Conservation (phyloP, 2,329 filamentous ascomycete genomes). For the Zasmidium citrigriseum region DNA sequence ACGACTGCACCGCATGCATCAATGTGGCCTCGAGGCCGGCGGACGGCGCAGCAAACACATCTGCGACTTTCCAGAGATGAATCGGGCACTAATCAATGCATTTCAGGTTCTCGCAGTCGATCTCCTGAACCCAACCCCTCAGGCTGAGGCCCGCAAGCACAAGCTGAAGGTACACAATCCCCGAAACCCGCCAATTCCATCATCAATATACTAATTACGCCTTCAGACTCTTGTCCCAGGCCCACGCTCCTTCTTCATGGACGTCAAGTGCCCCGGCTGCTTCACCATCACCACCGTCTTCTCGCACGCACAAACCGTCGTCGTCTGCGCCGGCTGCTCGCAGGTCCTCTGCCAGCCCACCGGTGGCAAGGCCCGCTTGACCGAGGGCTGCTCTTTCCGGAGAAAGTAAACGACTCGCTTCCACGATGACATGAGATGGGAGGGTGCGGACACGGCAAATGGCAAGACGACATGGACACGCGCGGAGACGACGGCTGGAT, state of each 20-base stretch:
- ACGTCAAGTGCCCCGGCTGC: conserved; percentile 99
- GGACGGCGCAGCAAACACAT: conserved; percentile 3
- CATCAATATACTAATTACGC: conserved; percentile 5
- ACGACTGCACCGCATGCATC: conserved; percentile 22
- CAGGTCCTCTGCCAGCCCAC: conserved; percentile 99
- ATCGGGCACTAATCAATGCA: conserved; percentile 25
- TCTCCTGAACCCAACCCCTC: conserved; percentile 97
- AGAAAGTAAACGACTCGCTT: conserved; percentile 78
- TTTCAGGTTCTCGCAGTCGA: conserved; percentile 98
- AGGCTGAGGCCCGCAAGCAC: conserved; percentile 99
- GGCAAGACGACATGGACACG: not conserved
- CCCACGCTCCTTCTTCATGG: conserved; percentile 99
- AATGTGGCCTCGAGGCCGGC: conserved; percentile 5
- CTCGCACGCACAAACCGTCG: conserved; percentile 99
- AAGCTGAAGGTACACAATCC: conserved; percentile 87
- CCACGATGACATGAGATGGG: conserved; percentile 30
- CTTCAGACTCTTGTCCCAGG: conserved; percentile 73
- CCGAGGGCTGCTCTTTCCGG: conserved; percentile 99
- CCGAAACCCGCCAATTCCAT: not conserved
- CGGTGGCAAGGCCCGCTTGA: conserved; percentile 97
- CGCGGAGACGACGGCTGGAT: not conserved
- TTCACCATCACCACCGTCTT: conserved; percentile 99
- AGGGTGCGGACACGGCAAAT: conserved; percentile 11
- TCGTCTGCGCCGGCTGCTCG: conserved; percentile 99
- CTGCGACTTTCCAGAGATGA: not conserved